Evolutionary conservation across 495 filamentous ascomycete species (phyloP), one percentile per base, ranked within the genome.

Genomic region (Immersiella caudata): DNA sequence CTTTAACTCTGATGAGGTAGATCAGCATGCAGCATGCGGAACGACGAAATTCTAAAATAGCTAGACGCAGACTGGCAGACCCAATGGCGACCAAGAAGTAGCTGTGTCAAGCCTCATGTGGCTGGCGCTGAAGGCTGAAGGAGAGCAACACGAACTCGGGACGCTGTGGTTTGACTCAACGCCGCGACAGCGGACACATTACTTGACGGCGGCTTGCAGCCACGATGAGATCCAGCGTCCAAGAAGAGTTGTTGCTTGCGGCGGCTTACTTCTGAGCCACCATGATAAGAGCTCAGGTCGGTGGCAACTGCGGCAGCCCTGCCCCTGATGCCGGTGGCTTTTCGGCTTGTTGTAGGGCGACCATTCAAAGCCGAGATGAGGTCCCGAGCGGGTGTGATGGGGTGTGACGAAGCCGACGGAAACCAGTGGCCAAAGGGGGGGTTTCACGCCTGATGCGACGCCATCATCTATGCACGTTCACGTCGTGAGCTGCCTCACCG

Each of bases 121-220:
- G 72, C 68, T 70, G 29, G 68, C 76, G 74, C 74, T 79, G 76
- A 79, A 74, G 74, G 68, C 69, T 71, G 69, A 71, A 70, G 50
- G 21, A 7, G 50, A 36, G 24, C 29, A 56, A 4, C 40, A 22
- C 35, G 25, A 35, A 20, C 26, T 35, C 29, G 25, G 55, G 40
- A 46, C 11, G 11, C 11, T 46, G 40, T 14, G 16, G 40, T 46
- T 46, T 46, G 40, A 46, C 40, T 46, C 40, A 46, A 46, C 11
- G 11, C 11, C 11, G 40, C 40, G 16, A 46, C n/a, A 35, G 25
- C 9, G 22, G 60, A 46, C 33, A 22, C 21, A 24, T 26, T 8
- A 51, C 18, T 27, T 62, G 59, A 14, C 40, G 40, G 40, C 5
- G 16, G 14, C 11, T 46, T 46, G 40, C 40, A 46, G 40, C 40